phyloP scores from a whole-genome alignment of 306 rosid genomes.

The Nissolia schottii region DNA sequence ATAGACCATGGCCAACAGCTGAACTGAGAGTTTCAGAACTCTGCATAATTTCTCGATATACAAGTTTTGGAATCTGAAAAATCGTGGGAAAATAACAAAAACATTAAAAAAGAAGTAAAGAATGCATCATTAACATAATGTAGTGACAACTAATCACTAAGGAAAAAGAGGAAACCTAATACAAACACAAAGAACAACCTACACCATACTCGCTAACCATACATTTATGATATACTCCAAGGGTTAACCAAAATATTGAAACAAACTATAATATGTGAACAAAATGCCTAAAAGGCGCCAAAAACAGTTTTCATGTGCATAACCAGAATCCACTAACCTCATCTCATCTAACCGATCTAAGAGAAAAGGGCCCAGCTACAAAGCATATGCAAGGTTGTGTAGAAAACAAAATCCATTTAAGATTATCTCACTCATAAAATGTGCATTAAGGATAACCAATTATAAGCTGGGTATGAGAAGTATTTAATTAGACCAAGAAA shows the following conservation, averaged over 20 bases:
- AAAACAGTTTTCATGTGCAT: background rate
- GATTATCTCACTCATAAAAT: background rate
- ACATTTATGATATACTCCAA: background rate
- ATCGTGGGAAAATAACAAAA: background rate
- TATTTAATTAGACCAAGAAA: background rate
- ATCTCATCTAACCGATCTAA: background rate
- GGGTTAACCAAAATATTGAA: background rate
- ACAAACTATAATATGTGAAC: background rate
- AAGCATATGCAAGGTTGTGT: background rate
- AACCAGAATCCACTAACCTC: background rate
- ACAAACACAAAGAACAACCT: background rate
- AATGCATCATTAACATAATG: background rate
- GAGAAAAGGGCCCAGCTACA: background rate
- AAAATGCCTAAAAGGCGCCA: background rate
- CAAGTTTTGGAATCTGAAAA: slow-evolving; percentile 78
- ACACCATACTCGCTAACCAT: background rate
- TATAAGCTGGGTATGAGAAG: background rate
- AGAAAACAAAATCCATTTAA: background rate
- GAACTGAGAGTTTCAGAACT: slow-evolving; percentile 50
- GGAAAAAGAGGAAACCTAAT: background rate
- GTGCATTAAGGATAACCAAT: background rate
- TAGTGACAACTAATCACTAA: background rate
- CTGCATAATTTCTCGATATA: slow-evolving; percentile 54
- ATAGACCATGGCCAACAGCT: slow-evolving; percentile 48
- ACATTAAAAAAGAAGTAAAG: background rate